Evolutionary conservation across 2,329 filamentous ascomycete species (phyloP), one percentile per base, ranked within the genome.

Genomic region (Cladosporium velox): DNA sequence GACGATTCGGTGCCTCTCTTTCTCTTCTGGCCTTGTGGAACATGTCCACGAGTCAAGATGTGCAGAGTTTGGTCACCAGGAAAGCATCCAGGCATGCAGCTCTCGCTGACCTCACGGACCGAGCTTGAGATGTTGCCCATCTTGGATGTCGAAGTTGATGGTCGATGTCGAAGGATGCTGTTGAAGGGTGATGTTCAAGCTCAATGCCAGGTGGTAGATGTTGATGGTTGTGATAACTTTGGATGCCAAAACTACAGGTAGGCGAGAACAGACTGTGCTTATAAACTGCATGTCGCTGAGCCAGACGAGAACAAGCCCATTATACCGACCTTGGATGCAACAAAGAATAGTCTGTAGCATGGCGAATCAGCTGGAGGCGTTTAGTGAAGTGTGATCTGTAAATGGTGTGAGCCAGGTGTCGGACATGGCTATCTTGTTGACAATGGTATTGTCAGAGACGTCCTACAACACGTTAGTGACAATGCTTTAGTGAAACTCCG

Each of bases 61-160:
- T 18, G 52, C 28, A 47, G 21, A 1, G 52, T n/a, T 1, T 11
- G 26, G 28, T 55, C 52, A 6, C n/a, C 30, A 21, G 52, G 52
- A 18, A 55, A 55, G 52, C 52, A 32, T 7, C 30, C 52, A 32
- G 52, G 52, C 52, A 55, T 55, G 52, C 28, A 55, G 28, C 28
- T 34, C 32, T n/a, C 52, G 32, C 52, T 55, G 30, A 14, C 30
- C 28, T 4, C 1, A 6, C 4, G 8, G 52, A 15, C 5, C 5
- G 41, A 47, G 52, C 52, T 55, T 34, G 24, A 34, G 18, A 34
- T 12, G 28, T 34, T 55, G 3, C 52, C 52, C 52, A 55, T 55
- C 52, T 55, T 55, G 52, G 28, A 55, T 6, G 24, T 32, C 15
- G 52, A n/a, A 24, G 10, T 24, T 12, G 18, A 34, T 10, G 52